A percentile compares a stretch with the other conserved stretches of the same genome.
phyloP scores from a whole-genome alignment of 2,329 filamentous ascomycete species.

The Seiridium cupressi region DNA sequence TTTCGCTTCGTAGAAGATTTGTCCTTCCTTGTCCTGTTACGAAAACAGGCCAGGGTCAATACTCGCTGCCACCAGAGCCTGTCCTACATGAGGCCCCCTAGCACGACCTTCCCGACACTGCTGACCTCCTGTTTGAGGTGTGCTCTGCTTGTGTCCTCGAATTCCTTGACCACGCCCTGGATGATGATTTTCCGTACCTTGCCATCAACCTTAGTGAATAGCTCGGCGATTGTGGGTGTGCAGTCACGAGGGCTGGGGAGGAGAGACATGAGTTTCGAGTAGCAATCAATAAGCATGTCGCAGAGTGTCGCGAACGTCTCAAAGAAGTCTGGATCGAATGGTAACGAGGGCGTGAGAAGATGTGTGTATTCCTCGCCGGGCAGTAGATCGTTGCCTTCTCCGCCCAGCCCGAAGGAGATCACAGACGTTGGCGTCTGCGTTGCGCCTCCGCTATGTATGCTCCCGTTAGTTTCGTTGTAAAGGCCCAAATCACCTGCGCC shows the following conservation, averaged over 20 bases:
- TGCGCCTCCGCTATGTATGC: slow-evolving; percentile 20
- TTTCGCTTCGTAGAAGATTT: not conserved
- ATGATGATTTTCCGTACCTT: slow-evolving; percentile 87
- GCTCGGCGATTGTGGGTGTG: slow-evolving; percentile 68
- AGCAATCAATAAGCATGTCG: slow-evolving; percentile 92
- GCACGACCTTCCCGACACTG: slow-evolving; percentile 82
- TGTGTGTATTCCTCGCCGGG: slow-evolving; percentile 86
- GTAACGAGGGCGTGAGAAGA: slow-evolving; percentile 85
- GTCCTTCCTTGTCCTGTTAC: too few species aligned
- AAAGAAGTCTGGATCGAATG: slow-evolving; percentile 96
- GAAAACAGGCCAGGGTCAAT: too few species aligned
- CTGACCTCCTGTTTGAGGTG: slow-evolving; percentile 79
- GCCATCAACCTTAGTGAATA: slow-evolving; percentile 87
- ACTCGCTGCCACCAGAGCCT: too few species aligned
- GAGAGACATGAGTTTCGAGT: slow-evolving; percentile 73
- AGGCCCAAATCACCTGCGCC: slow-evolving; percentile 39
- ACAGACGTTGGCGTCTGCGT: slow-evolving; percentile 38
- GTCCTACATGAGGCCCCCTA: slow-evolving; percentile 74
- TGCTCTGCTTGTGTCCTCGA: slow-evolving; percentile 79
- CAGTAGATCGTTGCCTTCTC: slow-evolving; percentile 65
- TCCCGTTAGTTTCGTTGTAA: slow-evolving; percentile 7
- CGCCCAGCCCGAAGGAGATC: slow-evolving; percentile 49
- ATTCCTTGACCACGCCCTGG: slow-evolving; percentile 83
- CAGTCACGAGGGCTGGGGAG: slow-evolving; percentile 75
- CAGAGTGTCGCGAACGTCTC: slow-evolving; percentile 95